Evolutionary conservation across 2,329 filamentous ascomycete genomes (phyloP).

Genomic region (Westerdykella aurantiaca): DNA sequence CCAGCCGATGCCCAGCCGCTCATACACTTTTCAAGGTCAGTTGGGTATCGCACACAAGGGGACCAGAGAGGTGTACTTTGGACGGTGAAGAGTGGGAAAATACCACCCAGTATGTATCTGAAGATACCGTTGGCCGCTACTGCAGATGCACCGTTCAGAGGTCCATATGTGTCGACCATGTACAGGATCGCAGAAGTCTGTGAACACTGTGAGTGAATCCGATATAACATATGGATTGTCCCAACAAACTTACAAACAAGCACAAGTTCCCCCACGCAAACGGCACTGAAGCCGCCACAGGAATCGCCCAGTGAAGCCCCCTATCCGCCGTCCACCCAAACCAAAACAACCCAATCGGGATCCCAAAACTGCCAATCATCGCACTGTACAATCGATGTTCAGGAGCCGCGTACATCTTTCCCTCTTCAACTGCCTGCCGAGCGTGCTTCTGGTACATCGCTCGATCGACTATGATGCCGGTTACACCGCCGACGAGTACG

Average conservation of each 20-base stretch:
- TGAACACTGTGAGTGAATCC: neutral
- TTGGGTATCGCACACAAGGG: too few relatives aligned
- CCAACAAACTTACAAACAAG: conserved; percentile 47
- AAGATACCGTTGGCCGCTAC: conserved; percentile 37
- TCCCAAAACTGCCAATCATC: conserved; percentile 52
- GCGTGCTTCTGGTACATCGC: conserved; percentile 33
- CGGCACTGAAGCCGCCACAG: conserved; percentile 48
- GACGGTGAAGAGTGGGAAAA: conserved; percentile 35
- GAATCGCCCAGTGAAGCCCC: conserved; percentile 47
- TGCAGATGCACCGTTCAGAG: conserved; percentile 30
- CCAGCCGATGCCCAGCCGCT: conserved; percentile 58
- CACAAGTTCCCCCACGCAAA: conserved; percentile 58
- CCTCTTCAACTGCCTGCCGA: conserved; percentile 20
- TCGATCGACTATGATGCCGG: conserved; percentile 33
- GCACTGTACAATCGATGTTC: conserved; percentile 56
- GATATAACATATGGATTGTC: neutral
- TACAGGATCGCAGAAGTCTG: conserved; percentile 26
- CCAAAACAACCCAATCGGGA: conserved; percentile 55
- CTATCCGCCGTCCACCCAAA: conserved; percentile 52
- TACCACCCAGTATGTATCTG: conserved; percentile 33
- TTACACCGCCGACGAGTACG: conserved; percentile 21
- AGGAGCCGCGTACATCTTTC: conserved; percentile 38
- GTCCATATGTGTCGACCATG: conserved; percentile 29
- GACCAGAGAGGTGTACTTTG: conserved; percentile 22
- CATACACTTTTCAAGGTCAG: conserved; percentile 21